A percentile compares a stretch with the other conserved stretches of the same genome.
Evolutionary conservation across 306 rosid genomes (phyloP).

Genomic region (Gleditsia sinensis): DNA sequence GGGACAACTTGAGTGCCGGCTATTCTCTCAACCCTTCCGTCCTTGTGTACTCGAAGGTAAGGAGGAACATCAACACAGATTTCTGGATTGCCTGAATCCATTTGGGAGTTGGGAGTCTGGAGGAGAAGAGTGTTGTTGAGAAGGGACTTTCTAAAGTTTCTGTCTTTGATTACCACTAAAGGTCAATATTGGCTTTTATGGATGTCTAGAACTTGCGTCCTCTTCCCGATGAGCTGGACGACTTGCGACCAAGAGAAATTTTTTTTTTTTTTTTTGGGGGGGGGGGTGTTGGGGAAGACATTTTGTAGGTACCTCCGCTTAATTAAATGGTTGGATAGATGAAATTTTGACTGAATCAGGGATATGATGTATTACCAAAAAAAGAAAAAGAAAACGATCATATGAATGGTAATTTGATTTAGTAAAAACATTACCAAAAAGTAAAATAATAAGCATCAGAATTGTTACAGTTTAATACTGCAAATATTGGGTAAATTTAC

Average conservation of each 20-base stretch:
- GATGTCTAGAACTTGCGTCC: not conserved
- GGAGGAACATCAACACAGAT: slow-evolving; percentile 63
- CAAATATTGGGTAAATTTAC: not conserved
- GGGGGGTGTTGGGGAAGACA: no score
- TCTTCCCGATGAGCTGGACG: not conserved
- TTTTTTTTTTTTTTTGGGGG: no score
- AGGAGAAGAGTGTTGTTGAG: no score
- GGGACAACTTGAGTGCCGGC: slow-evolving; percentile 60
- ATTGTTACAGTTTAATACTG: not conserved
- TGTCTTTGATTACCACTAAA: not conserved
- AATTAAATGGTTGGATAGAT: not conserved
- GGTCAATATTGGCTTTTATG: not conserved
- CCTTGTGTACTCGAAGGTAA: slow-evolving; percentile 58
- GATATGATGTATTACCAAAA: no score
- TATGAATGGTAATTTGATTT: no score
- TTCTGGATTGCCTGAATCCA: slow-evolving; percentile 46
- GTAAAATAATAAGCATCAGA: not conserved
- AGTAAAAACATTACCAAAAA: no score
- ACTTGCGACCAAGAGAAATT: not conserved
- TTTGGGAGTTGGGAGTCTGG: slow-evolving; percentile 5
- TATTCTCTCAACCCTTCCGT: slow-evolving; percentile 66
- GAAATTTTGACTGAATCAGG: not conserved
- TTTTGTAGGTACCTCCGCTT: no score
- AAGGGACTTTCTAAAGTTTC: not conserved
- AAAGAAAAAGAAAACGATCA: no score